These are phyloP conservation scores for Ganoderma multipileum DNA, from an alignment of 1,284 basidiomycete species.

Conservation along the genomic window DNA sequence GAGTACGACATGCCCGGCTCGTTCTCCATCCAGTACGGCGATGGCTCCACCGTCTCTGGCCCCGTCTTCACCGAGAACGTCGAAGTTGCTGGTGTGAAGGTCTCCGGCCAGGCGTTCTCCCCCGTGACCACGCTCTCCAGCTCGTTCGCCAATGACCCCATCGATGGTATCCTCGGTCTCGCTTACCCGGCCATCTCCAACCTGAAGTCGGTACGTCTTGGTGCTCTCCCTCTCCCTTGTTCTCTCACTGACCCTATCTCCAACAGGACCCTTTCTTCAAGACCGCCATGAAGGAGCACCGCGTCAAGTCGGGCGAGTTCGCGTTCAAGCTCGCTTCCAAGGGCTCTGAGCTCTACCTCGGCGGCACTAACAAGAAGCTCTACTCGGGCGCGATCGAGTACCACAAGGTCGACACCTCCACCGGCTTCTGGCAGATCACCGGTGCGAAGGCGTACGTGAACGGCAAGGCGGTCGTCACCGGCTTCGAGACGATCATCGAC, in stretches of 20 bases:
- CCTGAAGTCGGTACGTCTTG: slow-evolving; percentile 26
- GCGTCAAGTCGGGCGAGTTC: slow-evolving; percentile 48
- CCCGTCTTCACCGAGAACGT: slow-evolving; percentile 49
- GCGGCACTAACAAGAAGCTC: slow-evolving; percentile 48
- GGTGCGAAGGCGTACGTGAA: slow-evolving; percentile 35
- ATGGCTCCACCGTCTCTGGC: slow-evolving; percentile 50
- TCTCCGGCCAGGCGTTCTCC: slow-evolving; percentile 36
- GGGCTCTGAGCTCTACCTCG: slow-evolving; percentile 60
- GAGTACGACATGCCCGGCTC: slow-evolving; percentile 32
- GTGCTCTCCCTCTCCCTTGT: not conserved
- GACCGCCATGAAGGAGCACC: slow-evolving; percentile 47
- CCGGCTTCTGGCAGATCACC: slow-evolving; percentile 40
- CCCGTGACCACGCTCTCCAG: slow-evolving; percentile 37
- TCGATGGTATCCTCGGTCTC: slow-evolving; percentile 41
- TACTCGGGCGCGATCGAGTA: slow-evolving; percentile 50
- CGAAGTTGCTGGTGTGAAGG: slow-evolving; percentile 34
- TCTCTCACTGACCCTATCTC: slow-evolving; percentile 43
- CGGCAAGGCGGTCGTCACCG: slow-evolving; percentile 32
- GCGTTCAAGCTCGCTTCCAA: slow-evolving; percentile 55
- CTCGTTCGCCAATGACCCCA: slow-evolving; percentile 34
- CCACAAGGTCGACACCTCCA: slow-evolving; percentile 38
- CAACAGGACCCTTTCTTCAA: too few species aligned
- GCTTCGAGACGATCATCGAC: slow-evolving; percentile 49
- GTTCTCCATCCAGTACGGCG: slow-evolving; percentile 51
- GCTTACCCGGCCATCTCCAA: slow-evolving; percentile 38